A percentile compares a stretch with the other conserved stretches of the same genome.
Conservation (phyloP, 2,329 filamentous ascomycete species). For the Exophiala lecanii-corni region DNA sequence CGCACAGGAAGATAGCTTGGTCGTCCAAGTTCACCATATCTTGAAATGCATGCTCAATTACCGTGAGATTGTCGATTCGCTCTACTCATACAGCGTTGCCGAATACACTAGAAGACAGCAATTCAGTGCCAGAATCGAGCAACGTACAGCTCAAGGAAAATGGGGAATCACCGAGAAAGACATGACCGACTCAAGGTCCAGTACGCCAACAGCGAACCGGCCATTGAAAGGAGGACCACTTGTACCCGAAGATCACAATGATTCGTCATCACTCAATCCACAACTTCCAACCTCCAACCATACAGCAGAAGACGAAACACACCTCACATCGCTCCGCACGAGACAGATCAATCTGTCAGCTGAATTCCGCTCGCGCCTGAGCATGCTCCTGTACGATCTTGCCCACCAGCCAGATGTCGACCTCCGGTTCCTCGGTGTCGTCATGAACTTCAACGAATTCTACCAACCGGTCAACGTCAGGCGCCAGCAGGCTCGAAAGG, state of each 20-base stretch:
- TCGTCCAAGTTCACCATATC: constrained; percentile 85
- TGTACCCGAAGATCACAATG: constrained; percentile 18
- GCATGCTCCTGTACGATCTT: constrained; percentile 79
- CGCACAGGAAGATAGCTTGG: constrained; percentile 71
- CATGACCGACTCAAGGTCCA: constrained; percentile 29
- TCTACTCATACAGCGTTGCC: constrained; percentile 91
- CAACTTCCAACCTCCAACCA: constrained; percentile 1
- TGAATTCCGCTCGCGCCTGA: constrained; percentile 73
- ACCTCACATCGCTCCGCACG: constrained; percentile 70
- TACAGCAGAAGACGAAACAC: constrained; percentile 47
- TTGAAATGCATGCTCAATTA: constrained; percentile 91
- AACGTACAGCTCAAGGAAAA: constrained; percentile 58
- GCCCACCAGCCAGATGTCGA: constrained; percentile 92
- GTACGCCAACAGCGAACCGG: constrained; percentile 23
- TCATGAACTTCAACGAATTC: constrained; percentile 99
- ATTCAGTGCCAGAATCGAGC: constrained; percentile 66
- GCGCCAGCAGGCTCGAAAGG: constrained; percentile 36
- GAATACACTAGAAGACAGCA: constrained; percentile 93
- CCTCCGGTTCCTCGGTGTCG: constrained; percentile 89
- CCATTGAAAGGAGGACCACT: constrained; percentile 8
- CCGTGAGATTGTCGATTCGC: constrained; percentile 84
- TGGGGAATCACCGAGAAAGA: constrained; percentile 60
- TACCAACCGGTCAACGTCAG: constrained; percentile 73
- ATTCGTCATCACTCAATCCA: constrained; percentile 16
- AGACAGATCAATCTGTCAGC: constrained; percentile 67